Percentiles rank a stretch among this genome's conserved stretches.
Conservation (phyloP, 2,329 filamentous ascomycete genomes). For the Claviceps lovelessii region DNA sequence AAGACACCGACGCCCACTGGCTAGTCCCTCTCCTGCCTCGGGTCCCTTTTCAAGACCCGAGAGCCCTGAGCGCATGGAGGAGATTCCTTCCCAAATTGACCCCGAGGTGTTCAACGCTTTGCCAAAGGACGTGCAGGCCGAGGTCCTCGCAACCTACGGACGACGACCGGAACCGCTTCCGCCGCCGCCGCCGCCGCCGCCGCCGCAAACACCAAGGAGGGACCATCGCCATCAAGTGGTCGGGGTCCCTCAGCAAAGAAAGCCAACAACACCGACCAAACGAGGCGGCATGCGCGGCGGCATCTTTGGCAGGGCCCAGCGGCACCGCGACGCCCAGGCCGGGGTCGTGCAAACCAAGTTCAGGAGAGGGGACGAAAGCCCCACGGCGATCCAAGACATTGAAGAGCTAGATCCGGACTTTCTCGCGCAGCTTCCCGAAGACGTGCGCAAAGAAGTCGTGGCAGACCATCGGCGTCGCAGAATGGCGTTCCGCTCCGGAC, state of each 20-base stretch:
- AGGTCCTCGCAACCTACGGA: slow-evolving; percentile 62
- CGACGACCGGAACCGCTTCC: slow-evolving; percentile 12
- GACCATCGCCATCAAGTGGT: slow-evolving; percentile 36
- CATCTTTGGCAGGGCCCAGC: slow-evolving; percentile 31
- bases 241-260: slow-evolving; percentile 26
- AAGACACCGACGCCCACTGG: slow-evolving; percentile 7
- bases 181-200: slow-evolving; percentile 17
- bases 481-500: slow-evolving; percentile 40
- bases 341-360: slow-evolving; percentile 64
- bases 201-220: slow-evolving; percentile 35
- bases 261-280: slow-evolving; percentile 50
- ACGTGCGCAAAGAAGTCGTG: slow-evolving; percentile 64
- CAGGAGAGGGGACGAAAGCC: slow-evolving; percentile 17
- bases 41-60: slow-evolving; percentile 19
- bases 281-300: slow-evolving; percentile 30
- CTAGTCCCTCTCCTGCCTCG: slow-evolving; percentile 4
- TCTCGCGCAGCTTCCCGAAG: slow-evolving; percentile 67
- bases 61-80: slow-evolving; percentile 23
- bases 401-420: slow-evolving; percentile 55
- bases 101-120: slow-evolving; percentile 69
- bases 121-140: slow-evolving; percentile 72
- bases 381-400: slow-evolving; percentile 17
- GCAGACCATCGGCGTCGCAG: slow-evolving; percentile 48
- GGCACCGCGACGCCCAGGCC: slow-evolving; percentile 38
- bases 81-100: slow-evolving; percentile 67